Evolutionary conservation across 176 grass and related monocot genomes (phyloP), one percentile per base, ranked within the genome.

Genomic region (Carex parvula): DNA sequence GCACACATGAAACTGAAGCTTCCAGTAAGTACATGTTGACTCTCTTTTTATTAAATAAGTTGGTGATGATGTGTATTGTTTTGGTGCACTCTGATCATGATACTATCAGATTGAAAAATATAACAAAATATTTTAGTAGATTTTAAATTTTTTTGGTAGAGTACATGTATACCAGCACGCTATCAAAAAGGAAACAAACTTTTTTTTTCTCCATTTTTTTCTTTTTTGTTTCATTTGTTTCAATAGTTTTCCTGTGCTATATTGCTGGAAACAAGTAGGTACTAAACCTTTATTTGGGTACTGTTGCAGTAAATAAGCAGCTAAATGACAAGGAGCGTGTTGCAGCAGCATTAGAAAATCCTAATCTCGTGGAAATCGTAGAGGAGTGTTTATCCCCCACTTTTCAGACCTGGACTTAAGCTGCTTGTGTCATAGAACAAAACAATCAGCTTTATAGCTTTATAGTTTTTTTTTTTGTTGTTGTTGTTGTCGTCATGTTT

Each of bases 271-370:
- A 11, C 62, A 37, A 3, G 21, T 60, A 10, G 8, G 68, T 56
- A 85, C 73, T 87, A 39, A 85, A 0, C 62, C 21, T 54, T 33
- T 29, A 26, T 48, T 56, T 4, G 10, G 20, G 3, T 16, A 65
- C 84, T 89, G 0, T 79, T 93, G 22, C 78, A 99, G 96, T 99
- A 71, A 99, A 99, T 86, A 99, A 99, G 81, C 96, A 99, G 82
- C 82, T 99, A 83, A 99, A 90, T 0, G 96, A 99, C 87, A 99
- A 99, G 50, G 96, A 99, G 72, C 96, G 96, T 21, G 96, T 99
- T 0, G 93, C 96, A 0, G 96, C 96, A 42, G 96, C 96, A 42
- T 61, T 99, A 76, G 96, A 99, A 77, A 99, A 94, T 56, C 81
- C 87, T 48, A 89, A 88, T 84, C 83, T 99, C 24, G 42, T 93